Evolutionary conservation across 2,329 filamentous ascomycete genomes (phyloP), one percentile per base, ranked within the genome.

Genomic region (Aspergillus brunneoviolaceus): DNA sequence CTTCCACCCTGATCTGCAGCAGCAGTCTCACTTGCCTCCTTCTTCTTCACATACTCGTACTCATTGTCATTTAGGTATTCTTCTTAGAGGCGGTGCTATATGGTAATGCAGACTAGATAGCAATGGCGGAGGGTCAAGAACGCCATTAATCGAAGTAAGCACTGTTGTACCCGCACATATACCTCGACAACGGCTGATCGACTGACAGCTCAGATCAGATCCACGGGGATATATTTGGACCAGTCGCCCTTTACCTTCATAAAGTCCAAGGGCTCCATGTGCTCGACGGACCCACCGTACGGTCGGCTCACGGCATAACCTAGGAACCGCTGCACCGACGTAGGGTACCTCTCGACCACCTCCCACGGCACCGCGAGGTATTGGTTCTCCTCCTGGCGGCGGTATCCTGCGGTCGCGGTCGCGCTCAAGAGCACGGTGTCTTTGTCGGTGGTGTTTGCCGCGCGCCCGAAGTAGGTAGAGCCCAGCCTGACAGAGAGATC

Each of bases 351-450:
- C 19, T 54, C 33, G 4, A 16, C 39, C n/a, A 47, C 27, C 21
- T 54, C 51, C 31, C 21, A 29, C 10, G 51, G 51, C 5, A 45
- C 11, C 6, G 51, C 51, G 2, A 54, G 33, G 21, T 54, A 54
- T 29, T 54, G 51, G 9, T 54, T 54, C 35, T 54, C 51, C 9
- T 54, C 51, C 33, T 54, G 51, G 42, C 51, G 51, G 23, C 31
- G 25, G 12, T 16, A 54, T n/a, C 51, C 51, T 10, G 51, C 12
- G 3, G 51, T 54, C 16, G 39, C 25, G 19, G 42, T 25, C 3
- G 31, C 51, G 3, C 11, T 29, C 31, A 54, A 19, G 31, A 54
- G 51, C 10, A 54, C 9, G 21, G 35, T 42, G 2, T 29, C 12
- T 3, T 54, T 19, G 4, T 25, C 27, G 23, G 49, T 33, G 11